Conservation (phyloP, 768 basidiomycete genomes). For the Hydnum rufescens region DNA sequence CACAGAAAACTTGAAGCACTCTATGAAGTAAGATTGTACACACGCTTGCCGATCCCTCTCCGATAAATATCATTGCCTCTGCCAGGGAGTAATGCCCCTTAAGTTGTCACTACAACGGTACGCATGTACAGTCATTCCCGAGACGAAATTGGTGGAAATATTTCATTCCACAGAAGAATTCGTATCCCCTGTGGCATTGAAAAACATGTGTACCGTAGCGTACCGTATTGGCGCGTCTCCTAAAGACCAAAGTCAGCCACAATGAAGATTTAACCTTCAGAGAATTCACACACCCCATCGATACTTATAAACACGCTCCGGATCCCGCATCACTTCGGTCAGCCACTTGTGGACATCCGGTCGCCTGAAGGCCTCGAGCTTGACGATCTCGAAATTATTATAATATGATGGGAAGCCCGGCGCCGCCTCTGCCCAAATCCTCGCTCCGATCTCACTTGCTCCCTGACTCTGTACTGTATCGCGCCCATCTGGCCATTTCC, state of each 20-base stretch:
- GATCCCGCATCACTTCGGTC: conserved; percentile 10
- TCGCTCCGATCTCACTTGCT: neutral
- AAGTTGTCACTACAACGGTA: no score
- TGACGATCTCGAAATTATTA: no score
- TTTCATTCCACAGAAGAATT: neutral
- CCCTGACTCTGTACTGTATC: conserved; percentile 9
- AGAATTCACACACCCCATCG: conserved; percentile 11
- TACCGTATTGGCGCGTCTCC: neutral
- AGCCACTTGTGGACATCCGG: conserved; percentile 8
- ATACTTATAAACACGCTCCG: conserved; percentile 12
- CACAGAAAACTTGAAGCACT: no score
- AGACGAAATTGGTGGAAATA: neutral
- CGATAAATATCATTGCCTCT: no score
- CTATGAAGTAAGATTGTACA: no score
- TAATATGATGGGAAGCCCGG: conserved; percentile 10
- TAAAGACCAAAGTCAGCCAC: neutral
- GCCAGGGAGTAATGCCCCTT: no score
- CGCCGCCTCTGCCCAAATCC: neutral
- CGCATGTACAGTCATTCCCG: no score
- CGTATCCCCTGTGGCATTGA: neutral
- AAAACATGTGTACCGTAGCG: neutral
- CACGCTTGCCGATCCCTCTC: no score
- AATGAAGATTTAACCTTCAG: neutral
- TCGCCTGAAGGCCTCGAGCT: no score
- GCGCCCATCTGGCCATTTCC: no score